A percentile compares a stretch with the other conserved stretches of the same genome.
Conservation (phyloP, 768 basidiomycete genomes). For the Serendipita sp. region DNA sequence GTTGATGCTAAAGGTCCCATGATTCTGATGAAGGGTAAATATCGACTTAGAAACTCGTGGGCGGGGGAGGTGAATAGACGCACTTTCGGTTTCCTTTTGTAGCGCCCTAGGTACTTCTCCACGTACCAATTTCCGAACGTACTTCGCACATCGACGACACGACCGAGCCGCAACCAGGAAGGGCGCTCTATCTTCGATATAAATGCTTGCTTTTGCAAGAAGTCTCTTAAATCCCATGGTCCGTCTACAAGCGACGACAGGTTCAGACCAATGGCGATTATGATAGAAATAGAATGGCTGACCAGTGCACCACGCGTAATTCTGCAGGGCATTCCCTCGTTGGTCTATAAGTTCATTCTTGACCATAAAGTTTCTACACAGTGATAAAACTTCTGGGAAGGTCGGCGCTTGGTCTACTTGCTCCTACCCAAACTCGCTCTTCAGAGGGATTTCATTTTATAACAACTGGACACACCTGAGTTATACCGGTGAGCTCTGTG, state of each 20-base stretch:
- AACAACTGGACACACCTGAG: constrained; percentile 47
- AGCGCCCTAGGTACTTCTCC: neutral
- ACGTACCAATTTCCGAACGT: constrained; percentile 2
- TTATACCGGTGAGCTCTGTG: constrained; percentile 75
- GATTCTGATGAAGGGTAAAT: neutral
- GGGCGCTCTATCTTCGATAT: constrained; percentile 46
- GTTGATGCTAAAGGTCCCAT: neutral
- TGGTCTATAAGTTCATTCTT: constrained; percentile 53
- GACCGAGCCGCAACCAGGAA: constrained; percentile 7
- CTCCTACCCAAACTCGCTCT: constrained; percentile 27
- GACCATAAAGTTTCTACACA: constrained; percentile 49
- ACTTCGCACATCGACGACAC: constrained; percentile 42
- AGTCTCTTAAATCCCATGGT: constrained; percentile 32
- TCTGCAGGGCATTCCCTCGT: constrained; percentile 35
- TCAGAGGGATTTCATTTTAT: neutral
- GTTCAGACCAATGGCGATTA: constrained; percentile 25
- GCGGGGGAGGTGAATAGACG: neutral
- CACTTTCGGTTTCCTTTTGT: neutral
- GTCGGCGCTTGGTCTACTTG: constrained; percentile 66
- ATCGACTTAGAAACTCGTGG: neutral
- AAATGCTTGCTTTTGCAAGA: constrained; percentile 79
- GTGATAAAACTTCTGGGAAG: constrained; percentile 50
- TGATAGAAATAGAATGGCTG: constrained; percentile 8
- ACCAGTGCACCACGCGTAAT: constrained; percentile 58
- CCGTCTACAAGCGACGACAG: constrained; percentile 34